Evolutionary conservation across 2,329 filamentous ascomycete genomes (phyloP), one percentile per base, ranked within the genome.

Genomic region (Pseudogymnoascus sp.): DNA sequence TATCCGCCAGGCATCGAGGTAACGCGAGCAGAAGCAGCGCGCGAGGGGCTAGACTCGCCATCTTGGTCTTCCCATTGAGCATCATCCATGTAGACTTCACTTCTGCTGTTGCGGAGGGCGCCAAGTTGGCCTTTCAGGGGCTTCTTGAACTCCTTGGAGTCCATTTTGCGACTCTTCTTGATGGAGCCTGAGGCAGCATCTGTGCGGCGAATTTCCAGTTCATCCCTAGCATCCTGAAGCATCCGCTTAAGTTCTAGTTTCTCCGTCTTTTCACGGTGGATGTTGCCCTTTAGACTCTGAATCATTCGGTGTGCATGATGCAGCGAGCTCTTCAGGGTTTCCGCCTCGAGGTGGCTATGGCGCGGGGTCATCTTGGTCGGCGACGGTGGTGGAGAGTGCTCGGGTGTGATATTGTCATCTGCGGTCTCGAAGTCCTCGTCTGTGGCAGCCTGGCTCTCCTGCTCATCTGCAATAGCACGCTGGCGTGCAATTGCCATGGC

Each of bases 191-290:
- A 73, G 57, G 76, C 77, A 33, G 85, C 83, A 64, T 79, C 84
- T 62, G 77, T 80, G 59, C 84, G 81, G 65, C 87, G 84, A 57
- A 85, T 82, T 71, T 89, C 95, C 28, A 99, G 78, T 71, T 99
- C 95, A 73, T 99, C 95, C 36, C 93, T 87, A 23, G 93, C 89
- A 71, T 99, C 95, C 77, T 97, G 93, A 31, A 97, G 84, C 83
- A 99, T 91, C 65, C 93, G 89, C 77, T 91, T 93, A 62, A 97
- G 84, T 76, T 99, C 95, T 28, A 97, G 84, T 80, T 97, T 99
- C 76, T 99, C 95, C 0, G 93, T 97, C 86, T 97, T 99, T 76
- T 99, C 95, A 35, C 95, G 89, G 75, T 99, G 93, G 57, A 97
- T 90, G 71, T 93, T 96, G 74, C 89, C 92, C 76, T 96, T 92